Conservation (phyloP, 1,139 yeast genomes). For the Pichia sp. region DNA sequence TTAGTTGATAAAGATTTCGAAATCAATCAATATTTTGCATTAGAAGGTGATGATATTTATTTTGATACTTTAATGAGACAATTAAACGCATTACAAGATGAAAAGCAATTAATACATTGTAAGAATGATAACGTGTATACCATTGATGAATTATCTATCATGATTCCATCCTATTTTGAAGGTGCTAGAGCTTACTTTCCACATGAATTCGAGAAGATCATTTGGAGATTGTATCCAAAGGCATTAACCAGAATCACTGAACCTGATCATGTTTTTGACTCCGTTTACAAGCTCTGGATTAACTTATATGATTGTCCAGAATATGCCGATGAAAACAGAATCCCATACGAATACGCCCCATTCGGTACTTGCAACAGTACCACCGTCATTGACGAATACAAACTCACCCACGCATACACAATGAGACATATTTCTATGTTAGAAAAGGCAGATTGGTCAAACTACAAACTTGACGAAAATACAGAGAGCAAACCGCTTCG, state of each 20-base stretch:
- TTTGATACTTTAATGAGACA: slow-evolving; percentile 6
- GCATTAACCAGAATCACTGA: slow-evolving; percentile 26
- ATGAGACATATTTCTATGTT: slow-evolving; percentile 22
- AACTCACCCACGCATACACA: slow-evolving; percentile 27
- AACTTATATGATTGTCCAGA: slow-evolving; percentile 24
- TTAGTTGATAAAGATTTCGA: slow-evolving; percentile 40
- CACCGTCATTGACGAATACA: slow-evolving; percentile 23
- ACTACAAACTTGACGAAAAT: slow-evolving; percentile 17
- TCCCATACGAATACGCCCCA: background rate
- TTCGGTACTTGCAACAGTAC: slow-evolving; percentile 20
- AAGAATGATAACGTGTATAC: slow-evolving; percentile 51
- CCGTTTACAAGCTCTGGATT: slow-evolving; percentile 27
- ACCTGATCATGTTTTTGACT: slow-evolving; percentile 24
- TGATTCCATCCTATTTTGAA: slow-evolving; percentile 48
- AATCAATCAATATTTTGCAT: slow-evolving; percentile 25
- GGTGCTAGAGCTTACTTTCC: slow-evolving; percentile 54
- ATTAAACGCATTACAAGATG: slow-evolving; percentile 26
- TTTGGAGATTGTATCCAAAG: slow-evolving; percentile 44
- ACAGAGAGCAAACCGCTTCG: slow-evolving; percentile 28
- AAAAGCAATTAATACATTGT: slow-evolving; percentile 43
- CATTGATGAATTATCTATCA: slow-evolving; percentile 44
- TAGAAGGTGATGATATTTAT: slow-evolving; percentile 15
- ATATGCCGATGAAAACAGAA: slow-evolving; percentile 21
- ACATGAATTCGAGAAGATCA: slow-evolving; percentile 32
- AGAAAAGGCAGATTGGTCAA: slow-evolving; percentile 11